These are phyloP conservation scores for Claviceps purpurea DNA, from an alignment of 2,329 filamentous ascomycete species.

Conservation along the genomic window DNA sequence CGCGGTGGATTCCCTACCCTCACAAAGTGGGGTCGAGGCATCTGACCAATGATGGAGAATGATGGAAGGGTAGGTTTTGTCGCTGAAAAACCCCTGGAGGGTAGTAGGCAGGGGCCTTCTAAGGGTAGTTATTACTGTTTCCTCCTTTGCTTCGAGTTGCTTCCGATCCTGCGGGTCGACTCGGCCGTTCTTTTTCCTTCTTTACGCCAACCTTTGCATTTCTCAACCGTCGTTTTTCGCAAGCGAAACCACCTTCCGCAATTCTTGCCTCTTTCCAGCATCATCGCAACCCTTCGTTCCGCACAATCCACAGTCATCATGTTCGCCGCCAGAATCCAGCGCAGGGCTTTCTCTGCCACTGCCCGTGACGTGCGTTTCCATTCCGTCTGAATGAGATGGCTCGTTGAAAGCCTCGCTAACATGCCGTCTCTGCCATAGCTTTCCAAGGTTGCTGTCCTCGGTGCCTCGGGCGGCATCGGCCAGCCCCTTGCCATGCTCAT, in stretches of 20 bases:
- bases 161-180: constrained; percentile 1
- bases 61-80: no score
- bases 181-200: constrained; percentile 2
- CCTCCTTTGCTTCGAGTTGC: no score
- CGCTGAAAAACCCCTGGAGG: no score
- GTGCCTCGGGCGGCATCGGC: constrained; percentile 94
- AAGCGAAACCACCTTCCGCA: constrained; percentile 5
- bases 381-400: not conserved
- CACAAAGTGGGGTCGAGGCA: no score
- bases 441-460: constrained; percentile 95
- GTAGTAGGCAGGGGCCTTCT: no score
- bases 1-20: no score
- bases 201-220: constrained; percentile 3
- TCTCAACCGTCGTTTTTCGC: constrained; percentile 11
- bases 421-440: constrained; percentile 39
- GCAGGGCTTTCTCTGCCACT: constrained; percentile 70
- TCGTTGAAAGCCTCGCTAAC: not conserved
- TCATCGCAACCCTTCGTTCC: constrained; percentile 7
- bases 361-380: constrained; percentile 53
- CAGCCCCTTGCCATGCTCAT: constrained; percentile 94
- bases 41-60: no score
- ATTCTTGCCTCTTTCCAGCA: constrained; percentile 8
- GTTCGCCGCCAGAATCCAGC: constrained; percentile 62
- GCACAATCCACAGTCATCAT: constrained; percentile 32
- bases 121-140: no score